These are phyloP conservation scores for Triticum urartu DNA, from an alignment of 176 grass and related monocot genomes.

Conservation along the genomic window DNA sequence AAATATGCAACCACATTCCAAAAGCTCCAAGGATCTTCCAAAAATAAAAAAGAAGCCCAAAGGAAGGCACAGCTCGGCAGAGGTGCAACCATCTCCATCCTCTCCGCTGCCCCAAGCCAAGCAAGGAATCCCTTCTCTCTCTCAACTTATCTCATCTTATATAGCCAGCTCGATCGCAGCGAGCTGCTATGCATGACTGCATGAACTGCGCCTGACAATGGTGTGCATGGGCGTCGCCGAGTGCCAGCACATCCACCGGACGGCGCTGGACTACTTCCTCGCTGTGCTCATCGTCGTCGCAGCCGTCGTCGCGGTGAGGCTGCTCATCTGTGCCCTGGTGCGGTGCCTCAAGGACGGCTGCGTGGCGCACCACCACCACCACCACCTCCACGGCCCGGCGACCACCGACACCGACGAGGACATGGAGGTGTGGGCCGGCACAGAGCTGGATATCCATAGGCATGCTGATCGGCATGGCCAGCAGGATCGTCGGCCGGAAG, in stretches of 20 bases:
- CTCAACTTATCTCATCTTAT: not conserved
- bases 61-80: slow-evolving; percentile 33
- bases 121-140: slow-evolving; percentile 26
- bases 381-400: slow-evolving; percentile 32
- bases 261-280: slow-evolving; percentile 49
- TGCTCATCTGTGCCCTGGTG: slow-evolving; percentile 28
- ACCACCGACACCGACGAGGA: slow-evolving; percentile 35
- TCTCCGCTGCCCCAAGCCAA: slow-evolving; percentile 23
- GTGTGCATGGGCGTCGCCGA: slow-evolving; percentile 33
- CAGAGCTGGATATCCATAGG: slow-evolving; percentile 3
- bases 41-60: not conserved
- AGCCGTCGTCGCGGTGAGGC: slow-evolving; percentile 28
- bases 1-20: slow-evolving; percentile 11
- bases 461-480: not conserved
- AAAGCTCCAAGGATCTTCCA: slow-evolving; percentile 21
- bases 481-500: not conserved
- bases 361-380: slow-evolving; percentile 14
- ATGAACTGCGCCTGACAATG: slow-evolving; percentile 18
- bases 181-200: not conserved
- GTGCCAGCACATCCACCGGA: slow-evolving; percentile 25
- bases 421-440: slow-evolving; percentile 26
- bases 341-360: slow-evolving; percentile 22
- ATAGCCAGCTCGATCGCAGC: not conserved
- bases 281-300: slow-evolving; percentile 25
- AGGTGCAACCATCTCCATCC: not conserved